Conservation (phyloP, 2,329 filamentous ascomycete genomes). For the Magnaporthales sp. region DNA sequence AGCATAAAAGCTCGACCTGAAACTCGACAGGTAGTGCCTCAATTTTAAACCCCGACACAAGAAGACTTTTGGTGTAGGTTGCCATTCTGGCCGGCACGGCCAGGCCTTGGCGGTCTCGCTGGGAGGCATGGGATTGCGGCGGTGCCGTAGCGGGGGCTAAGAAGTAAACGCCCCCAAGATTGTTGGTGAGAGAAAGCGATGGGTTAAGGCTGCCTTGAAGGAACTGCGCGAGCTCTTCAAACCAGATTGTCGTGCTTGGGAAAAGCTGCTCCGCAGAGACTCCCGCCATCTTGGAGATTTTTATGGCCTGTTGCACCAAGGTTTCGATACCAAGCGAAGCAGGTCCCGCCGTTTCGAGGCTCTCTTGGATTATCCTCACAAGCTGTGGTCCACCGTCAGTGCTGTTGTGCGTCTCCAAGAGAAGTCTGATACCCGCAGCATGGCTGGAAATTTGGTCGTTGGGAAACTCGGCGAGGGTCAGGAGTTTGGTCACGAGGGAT, state of each 20-base stretch:
- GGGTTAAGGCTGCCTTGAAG: constrained; percentile 43
- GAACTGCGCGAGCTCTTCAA: constrained; percentile 47
- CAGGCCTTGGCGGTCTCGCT: constrained; percentile 59
- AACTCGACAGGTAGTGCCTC: constrained; percentile 28
- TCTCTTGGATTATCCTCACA: constrained; percentile 43
- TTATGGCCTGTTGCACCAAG: constrained; percentile 38
- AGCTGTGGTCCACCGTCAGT: constrained; percentile 33
- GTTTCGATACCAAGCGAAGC: constrained; percentile 46
- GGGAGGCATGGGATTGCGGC: constrained; percentile 13
- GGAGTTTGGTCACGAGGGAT: constrained; percentile 40
- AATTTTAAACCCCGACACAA: constrained; percentile 33
- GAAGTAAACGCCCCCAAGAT: constrained; percentile 61
- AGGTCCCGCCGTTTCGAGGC: constrained; percentile 38
- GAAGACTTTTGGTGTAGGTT: constrained; percentile 55
- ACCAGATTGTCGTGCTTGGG: constrained; percentile 59
- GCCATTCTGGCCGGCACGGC: constrained; percentile 70
- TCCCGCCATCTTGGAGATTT: constrained; percentile 25
- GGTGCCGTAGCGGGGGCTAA: constrained; percentile 29
- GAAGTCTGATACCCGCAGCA: constrained; percentile 31
- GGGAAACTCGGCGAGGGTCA: constrained; percentile 40
- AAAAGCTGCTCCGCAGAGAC: constrained; percentile 41
- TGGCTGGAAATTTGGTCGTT: constrained; percentile 24
- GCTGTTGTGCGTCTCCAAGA: constrained; percentile 32
- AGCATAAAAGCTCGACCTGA: constrained; percentile 41
- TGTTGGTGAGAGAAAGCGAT: constrained; percentile 66